Base-by-base conservation (phyloP, 2,329 filamentous ascomycete species). In the Parafenestella ontariensis region DNA sequence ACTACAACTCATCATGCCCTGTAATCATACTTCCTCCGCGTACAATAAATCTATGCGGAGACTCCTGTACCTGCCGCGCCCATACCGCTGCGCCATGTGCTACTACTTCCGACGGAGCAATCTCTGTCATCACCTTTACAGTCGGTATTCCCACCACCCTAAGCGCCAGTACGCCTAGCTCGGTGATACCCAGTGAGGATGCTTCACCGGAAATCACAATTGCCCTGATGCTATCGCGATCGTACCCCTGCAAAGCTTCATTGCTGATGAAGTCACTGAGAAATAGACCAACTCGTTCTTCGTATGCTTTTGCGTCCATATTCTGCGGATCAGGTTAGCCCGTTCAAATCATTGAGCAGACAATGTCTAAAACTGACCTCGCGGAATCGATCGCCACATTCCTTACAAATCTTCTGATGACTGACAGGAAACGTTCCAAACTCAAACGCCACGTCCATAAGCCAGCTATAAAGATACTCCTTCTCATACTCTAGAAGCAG, bases 131-230 rank as follows among this genome's bases (percentile, higher is more conserved):
- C 2, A 39, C 20, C 9, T 20, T 45, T 1, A 51, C 40, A 3
- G n/a, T n/a, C 24, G 40, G 21, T 1, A 36, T 46, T 17, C 49
- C 49, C 3, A 52, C 42, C 24, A 34, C 34, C 17, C 21, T 26
- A 3, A n/a, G 13, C 17, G 42, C 49, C 17, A 33, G 26, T 11
- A 21, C 6, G 8, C 34, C 42, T 18, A 52, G 42, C 20, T 33
- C 18, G 10, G 31, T n/a, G 13, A 39, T 36, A 18, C n/a, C 18
- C 23, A 26, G 20, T n/a, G 23, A 20, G 3, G 48, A 45, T 31
- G 41, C 48, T 40, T 51, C 48, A 23, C 48, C 48, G 11, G 33
- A 8, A 24, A 51, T 31, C 4, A 51, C n/a, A 13, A 51, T 45
- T 17, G 48, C 40, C 17, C 48, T 40, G 21, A 51, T 39, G 17